Evolutionary conservation across 805 yeast species (phyloP), one percentile per base, ranked within the genome.

Genomic region (Candida palmyrensis): DNA sequence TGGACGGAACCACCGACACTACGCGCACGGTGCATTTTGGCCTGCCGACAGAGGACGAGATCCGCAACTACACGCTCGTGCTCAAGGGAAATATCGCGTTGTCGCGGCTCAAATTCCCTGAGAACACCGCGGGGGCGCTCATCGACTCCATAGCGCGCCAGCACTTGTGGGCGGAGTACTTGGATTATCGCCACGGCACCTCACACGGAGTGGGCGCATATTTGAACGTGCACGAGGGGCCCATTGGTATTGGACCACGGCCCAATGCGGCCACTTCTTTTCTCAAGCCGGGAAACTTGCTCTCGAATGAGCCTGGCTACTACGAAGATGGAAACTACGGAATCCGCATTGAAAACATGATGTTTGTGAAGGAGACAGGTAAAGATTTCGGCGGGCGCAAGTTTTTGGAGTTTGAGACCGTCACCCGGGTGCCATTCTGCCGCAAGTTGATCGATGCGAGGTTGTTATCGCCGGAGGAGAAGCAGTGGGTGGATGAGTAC

Each of bases 371-470:
- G 40, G 66, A 63, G 30, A 46, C 62, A 29, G 71, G 64, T 7
- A 53, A 48, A 33, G 23, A 46, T 0, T 74, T 69, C 55, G 79
- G 76, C 34, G 84, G 76, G 30, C 68, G 65, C 43, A 57, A 62
- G 37, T 82, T 75, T 49, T 71, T 76, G 31, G 76, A 74, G 39
- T 88, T 92, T 53, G 95, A 85, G 40, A 87, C 95, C 43, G 62
- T 87, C 33, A 90, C 97, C 0, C 57, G 79, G 45, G 84, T 85
- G 14, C 98, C 98, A 13, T 82, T 83, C 57, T 86, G 95, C 55
- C 69, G 68, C 42, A 77, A 74, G 32, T 69, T 90, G 51, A 87
- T 89, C 38, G 85, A 88, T 50, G 53, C 45, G 6, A 43, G 47
- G 5, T 43, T 85, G 51, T 66, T 90, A 44, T 68, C 73, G 1